A percentile compares a stretch with the other conserved stretches of the same genome.
phyloP scores from a whole-genome alignment of 1,139 yeast genomes.

The Protomyces arabidopsidicola region DNA sequence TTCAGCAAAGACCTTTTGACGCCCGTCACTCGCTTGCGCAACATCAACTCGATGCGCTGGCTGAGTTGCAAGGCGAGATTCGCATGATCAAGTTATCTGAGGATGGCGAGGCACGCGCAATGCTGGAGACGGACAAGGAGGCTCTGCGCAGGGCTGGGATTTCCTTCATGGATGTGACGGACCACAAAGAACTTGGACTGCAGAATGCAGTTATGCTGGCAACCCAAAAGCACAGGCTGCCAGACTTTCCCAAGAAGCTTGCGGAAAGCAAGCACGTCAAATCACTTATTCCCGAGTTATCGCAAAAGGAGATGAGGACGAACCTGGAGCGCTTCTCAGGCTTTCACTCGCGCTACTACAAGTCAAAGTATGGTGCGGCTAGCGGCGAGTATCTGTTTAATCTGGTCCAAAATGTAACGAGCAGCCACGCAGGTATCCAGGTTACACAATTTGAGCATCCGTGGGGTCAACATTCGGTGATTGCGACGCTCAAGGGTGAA shows the following conservation, averaged over 20 bases:
- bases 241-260: constrained; percentile 51
- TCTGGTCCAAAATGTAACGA: constrained; percentile 46
- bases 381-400: constrained; percentile 68
- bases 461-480: constrained; percentile 58
- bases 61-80: not conserved
- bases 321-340: constrained; percentile 62
- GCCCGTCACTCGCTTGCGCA: not conserved
- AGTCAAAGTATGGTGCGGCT: constrained; percentile 62
- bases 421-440: constrained; percentile 38
- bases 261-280: constrained; percentile 45
- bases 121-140: constrained; percentile 56
- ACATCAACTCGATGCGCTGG: not conserved
- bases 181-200: constrained; percentile 36
- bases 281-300: constrained; percentile 45
- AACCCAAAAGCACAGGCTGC: not conserved
- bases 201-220: constrained; percentile 14
- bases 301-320: constrained; percentile 48
- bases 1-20: not conserved
- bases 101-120: constrained; percentile 35
- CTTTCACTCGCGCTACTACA: constrained; percentile 76
- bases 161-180: constrained; percentile 69
- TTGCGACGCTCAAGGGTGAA: constrained; percentile 47
- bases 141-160: constrained; percentile 51
- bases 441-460: constrained; percentile 48
- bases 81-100: constrained; percentile 8